Conservation (phyloP, 352 stramenopile genomes). For the Phytophthora sp. region DNA sequence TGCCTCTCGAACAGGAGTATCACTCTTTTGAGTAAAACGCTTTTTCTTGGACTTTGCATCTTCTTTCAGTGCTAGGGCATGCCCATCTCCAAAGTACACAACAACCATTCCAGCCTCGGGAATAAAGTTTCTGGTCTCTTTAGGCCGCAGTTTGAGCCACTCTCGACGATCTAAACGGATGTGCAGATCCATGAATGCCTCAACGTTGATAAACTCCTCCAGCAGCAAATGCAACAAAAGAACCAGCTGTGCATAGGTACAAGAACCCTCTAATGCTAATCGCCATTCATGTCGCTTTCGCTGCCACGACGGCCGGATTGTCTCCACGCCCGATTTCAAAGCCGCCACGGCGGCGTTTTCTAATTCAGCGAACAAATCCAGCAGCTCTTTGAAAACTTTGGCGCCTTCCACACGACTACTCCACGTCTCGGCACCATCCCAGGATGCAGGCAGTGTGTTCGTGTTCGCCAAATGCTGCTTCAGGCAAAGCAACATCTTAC, state of each 20-base stretch:
- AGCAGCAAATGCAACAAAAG: constrained; percentile 77
- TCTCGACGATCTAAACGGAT: constrained; percentile 73
- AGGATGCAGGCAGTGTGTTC: constrained; percentile 54
- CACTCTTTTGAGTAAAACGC: constrained; percentile 74
- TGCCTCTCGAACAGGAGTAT: constrained; percentile 47
- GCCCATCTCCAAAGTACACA: constrained; percentile 84
- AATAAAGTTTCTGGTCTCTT: constrained; percentile 80
- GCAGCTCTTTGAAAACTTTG: constrained; percentile 38
- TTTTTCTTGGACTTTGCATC: constrained; percentile 82
- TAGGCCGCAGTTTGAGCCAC: constrained; percentile 78
- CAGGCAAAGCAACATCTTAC: constrained; percentile 70
- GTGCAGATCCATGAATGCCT: constrained; percentile 82
- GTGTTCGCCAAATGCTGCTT: constrained; percentile 60
- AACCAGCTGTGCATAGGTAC: constrained; percentile 76
- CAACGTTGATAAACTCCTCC: constrained; percentile 79
- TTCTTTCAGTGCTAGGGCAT: constrained; percentile 79
- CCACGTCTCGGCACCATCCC: constrained; percentile 56
- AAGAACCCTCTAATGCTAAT: constrained; percentile 62
- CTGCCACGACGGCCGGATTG: constrained; percentile 73
- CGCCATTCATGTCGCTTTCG: constrained; percentile 79
- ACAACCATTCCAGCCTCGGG: constrained; percentile 68
- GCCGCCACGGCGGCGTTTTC: constrained; percentile 58
- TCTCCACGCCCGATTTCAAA: constrained; percentile 53
- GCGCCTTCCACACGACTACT: constrained; percentile 40
- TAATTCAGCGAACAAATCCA: constrained; percentile 59